A percentile compares a stretch with the other conserved stretches of the same genome.
Conservation (phyloP, 176 grass and related monocot species). For the Hordeum vulgare region DNA sequence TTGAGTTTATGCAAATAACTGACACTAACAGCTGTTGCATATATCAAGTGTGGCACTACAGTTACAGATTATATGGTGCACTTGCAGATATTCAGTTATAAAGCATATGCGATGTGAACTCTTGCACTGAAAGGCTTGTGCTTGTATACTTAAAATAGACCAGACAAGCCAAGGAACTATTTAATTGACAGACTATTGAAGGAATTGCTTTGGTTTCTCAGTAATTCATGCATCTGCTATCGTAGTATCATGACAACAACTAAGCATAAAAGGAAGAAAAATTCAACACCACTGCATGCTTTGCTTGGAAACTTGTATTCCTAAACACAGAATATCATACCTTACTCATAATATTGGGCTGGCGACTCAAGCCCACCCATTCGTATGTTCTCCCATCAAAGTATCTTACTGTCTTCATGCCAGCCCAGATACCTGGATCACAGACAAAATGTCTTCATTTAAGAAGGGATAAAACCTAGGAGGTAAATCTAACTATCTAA, state of each 20-base stretch:
- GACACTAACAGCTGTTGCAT: neutral
- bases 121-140: neutral
- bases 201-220: neutral
- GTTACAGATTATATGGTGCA: neutral
- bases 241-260: neutral
- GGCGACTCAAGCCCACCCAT: slow-evolving; percentile 95
- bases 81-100: neutral
- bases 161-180: neutral
- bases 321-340: slow-evolving; percentile 35
- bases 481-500: slow-evolving; percentile 10
- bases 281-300: neutral
- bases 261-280: neutral
- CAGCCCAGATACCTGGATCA: slow-evolving; percentile 94
- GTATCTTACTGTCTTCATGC: slow-evolving; percentile 91
- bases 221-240: neutral
- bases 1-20: neutral
- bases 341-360: slow-evolving; percentile 97
- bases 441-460: slow-evolving; percentile 11
- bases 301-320: neutral
- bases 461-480: neutral
- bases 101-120: neutral
- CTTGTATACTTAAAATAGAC: neutral
- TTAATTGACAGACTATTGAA: neutral
- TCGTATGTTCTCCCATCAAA: slow-evolving; percentile 96
- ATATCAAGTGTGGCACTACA: neutral